A percentile compares a stretch with the other conserved stretches of the same genome.
Evolutionary conservation across 208 protist genomes (phyloP).

Genomic region (Leishmania mexicana): DNA sequence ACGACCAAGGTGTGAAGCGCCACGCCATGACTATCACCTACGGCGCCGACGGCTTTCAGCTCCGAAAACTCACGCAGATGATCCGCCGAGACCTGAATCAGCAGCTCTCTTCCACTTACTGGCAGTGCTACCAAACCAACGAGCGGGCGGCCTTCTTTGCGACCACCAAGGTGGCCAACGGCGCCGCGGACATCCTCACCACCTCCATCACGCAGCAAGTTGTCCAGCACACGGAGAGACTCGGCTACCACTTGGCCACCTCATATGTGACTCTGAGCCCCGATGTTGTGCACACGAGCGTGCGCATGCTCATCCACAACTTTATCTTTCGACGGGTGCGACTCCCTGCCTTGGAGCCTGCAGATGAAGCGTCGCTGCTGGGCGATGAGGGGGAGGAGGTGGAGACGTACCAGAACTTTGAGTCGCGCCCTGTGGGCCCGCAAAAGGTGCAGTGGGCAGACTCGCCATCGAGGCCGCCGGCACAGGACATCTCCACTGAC

Average conservation of each 20-base stretch:
- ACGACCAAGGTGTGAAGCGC: constrained; percentile 88
- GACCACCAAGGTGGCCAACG: constrained; percentile 88
- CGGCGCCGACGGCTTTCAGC: constrained; percentile 81
- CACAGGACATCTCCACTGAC: constrained; percentile 28
- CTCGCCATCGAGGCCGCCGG: constrained; percentile 35
- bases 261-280: constrained; percentile 87
- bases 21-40: constrained; percentile 90
- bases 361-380: constrained; percentile 55
- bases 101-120: constrained; percentile 88
- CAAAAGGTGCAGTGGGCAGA: constrained; percentile 42
- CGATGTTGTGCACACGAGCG: constrained; percentile 85
- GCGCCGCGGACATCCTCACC: constrained; percentile 81
- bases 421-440: constrained; percentile 59
- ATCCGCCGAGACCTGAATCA: constrained; percentile 75
- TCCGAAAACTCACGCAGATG: constrained; percentile 66
- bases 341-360: constrained; percentile 49
- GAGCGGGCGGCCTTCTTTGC: constrained; percentile 87
- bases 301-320: constrained; percentile 88
- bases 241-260: constrained; percentile 78
- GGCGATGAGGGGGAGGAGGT: constrained; percentile 49
- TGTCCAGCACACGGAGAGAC: constrained; percentile 75
- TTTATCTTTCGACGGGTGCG: constrained; percentile 79
- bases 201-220: constrained; percentile 87
- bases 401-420: constrained; percentile 76
- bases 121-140: constrained; percentile 90